These are phyloP conservation scores for Trichosporon faecale DNA, from an alignment of 1,284 basidiomycete species.

Conservation along the genomic window DNA sequence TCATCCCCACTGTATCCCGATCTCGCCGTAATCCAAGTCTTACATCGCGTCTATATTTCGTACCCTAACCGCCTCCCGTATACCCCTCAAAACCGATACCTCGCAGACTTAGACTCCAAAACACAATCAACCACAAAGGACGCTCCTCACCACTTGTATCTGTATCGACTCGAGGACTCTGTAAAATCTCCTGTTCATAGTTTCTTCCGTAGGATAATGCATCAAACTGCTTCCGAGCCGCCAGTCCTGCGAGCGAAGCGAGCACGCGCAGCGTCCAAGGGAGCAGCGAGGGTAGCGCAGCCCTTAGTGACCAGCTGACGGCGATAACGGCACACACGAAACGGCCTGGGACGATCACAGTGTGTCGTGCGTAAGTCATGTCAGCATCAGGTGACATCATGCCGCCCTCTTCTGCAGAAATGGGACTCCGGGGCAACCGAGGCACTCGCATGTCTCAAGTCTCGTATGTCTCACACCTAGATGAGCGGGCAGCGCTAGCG, in stretches of 20 bases:
- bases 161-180: neutral
- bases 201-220: neutral
- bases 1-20: neutral
- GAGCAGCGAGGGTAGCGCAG: too few relatives aligned
- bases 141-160: neutral
- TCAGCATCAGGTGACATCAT: neutral
- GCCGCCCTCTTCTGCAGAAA: neutral
- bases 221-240: neutral
- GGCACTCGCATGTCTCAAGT: neutral
- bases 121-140: neutral
- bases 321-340: neutral
- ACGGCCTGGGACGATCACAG: neutral
- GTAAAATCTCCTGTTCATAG: neutral
- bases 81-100: neutral
- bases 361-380: too few relatives aligned
- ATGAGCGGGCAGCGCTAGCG: too few relatives aligned
- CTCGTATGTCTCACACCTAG: neutral
- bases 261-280: too few relatives aligned
- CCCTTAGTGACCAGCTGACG: neutral
- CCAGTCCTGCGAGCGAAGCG: too few relatives aligned
- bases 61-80: neutral
- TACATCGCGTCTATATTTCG: neutral
- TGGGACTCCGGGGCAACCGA: too few relatives aligned
- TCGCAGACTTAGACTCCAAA: neutral
- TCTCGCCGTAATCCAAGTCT: neutral